These are phyloP conservation scores for Thymus quinquecostatus DNA, from an alignment of 257 asterid genomes.

Conservation along the genomic window DNA sequence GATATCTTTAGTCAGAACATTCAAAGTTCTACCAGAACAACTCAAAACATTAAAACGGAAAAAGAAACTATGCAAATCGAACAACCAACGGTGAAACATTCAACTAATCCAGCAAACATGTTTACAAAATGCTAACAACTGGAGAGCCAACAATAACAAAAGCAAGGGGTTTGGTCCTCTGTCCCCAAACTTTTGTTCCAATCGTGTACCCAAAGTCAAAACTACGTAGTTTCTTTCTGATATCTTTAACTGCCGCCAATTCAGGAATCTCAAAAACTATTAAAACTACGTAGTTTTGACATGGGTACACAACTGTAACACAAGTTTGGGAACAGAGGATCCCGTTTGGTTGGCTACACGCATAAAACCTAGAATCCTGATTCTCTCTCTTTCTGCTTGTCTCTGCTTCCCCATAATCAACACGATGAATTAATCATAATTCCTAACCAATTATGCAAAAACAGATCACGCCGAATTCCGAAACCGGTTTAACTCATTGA, in stretches of 20 bases:
- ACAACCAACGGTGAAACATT: neutral
- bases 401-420: neutral
- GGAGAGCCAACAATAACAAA: slow-evolving; percentile 5
- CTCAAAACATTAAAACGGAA: neutral
- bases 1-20: slow-evolving; percentile 1
- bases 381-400: neutral
- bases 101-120: neutral
- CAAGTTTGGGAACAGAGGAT: no score
- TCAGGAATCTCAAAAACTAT: no score
- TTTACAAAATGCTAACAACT: slow-evolving; percentile 3
- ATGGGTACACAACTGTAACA: no score
- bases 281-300: no score
- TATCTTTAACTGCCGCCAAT: no score
- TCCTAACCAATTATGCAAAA: slow-evolving; percentile 14
- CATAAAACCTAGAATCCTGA: neutral
- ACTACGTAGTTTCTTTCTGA: no score
- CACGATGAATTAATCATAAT: slow-evolving; percentile 1
- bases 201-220: no score
- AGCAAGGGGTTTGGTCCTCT: neutral
- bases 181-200: no score
- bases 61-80: slow-evolving; percentile 5
- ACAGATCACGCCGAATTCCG: neutral
- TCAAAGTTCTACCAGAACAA: slow-evolving; percentile 11
- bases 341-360: neutral
- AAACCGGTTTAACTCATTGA: neutral